Conservation (phyloP, 139 green algal genomes). For the Diplosphaera chodatii region DNA sequence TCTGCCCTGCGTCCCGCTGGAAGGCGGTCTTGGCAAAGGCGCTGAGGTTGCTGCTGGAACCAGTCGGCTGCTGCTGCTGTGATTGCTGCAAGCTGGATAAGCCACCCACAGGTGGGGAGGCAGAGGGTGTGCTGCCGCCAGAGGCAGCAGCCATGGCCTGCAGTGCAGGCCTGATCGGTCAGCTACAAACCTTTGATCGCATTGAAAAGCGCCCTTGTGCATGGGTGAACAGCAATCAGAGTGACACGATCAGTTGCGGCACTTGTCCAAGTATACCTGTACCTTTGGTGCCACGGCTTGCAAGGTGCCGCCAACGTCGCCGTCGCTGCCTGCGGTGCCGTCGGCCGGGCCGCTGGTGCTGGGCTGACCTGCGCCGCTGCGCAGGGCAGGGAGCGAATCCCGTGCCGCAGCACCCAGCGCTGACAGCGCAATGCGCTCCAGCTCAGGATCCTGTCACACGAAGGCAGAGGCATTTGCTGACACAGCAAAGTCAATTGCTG, state of each 20-base stretch:
- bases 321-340: conserved; percentile 1
- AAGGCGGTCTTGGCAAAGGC: neutral
- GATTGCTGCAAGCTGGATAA: no score
- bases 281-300: no score
- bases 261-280: no score
- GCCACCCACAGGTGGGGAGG: neutral
- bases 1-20: neutral
- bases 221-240: no score
- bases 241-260: no score
- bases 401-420: conserved; percentile 21
- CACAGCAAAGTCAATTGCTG: no score
- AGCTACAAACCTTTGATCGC: no score
- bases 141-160: neutral
- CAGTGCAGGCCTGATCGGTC: no score
- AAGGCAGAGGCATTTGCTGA: no score
- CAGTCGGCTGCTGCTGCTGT: neutral
- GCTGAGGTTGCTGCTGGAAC: neutral
- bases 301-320: conserved; percentile 19
- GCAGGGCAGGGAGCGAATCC: conserved; percentile 21
- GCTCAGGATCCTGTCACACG: conserved; percentile 41
- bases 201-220: no score
- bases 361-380: neutral
- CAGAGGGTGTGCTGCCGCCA: neutral
- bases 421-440: conserved; percentile 52
- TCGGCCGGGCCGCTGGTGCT: no score